phyloP scores from a whole-genome alignment of 1,284 basidiomycete species.

The Boletellus dicymbophilus region DNA sequence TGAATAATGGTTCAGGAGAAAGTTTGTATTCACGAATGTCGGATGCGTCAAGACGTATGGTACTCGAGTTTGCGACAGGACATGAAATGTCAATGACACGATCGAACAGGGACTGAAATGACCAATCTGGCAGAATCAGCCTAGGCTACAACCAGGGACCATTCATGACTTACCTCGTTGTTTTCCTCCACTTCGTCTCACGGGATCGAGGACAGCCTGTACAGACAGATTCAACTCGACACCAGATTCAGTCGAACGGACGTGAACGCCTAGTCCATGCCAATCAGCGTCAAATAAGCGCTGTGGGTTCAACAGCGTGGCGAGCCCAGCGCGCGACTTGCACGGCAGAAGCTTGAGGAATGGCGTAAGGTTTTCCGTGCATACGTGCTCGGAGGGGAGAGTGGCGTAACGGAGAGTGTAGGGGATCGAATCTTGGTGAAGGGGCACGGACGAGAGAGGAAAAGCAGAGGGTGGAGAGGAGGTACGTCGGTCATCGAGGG shows the following conservation, averaged over 20 bases:
- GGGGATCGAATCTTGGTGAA: conserved; percentile 3
- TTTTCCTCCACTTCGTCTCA: conserved; percentile 51
- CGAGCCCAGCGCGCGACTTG: conserved; percentile 90
- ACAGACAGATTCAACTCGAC: conserved; percentile 76
- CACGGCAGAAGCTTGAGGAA: conserved; percentile 95
- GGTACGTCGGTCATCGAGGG: conserved; percentile 70
- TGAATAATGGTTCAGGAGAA: conserved; percentile 47
- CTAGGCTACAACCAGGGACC: not conserved
- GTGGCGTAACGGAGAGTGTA: conserved; percentile 73
- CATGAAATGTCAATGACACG: conserved; percentile 62
- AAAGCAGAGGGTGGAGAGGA: conserved; percentile 64
- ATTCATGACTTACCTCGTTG: conserved; percentile 51
- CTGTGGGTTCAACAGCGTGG: conserved; percentile 84
- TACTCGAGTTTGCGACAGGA: conserved; percentile 58
- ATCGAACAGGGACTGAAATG: conserved; percentile 74
- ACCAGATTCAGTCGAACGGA: conserved; percentile 41
- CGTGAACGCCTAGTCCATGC: conserved; percentile 85
- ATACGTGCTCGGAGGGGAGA: conserved; percentile 83
- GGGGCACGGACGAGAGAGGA: conserved; percentile 19
- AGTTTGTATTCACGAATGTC: conserved; percentile 43
- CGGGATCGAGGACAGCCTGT: conserved; percentile 82
- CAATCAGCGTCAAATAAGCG: conserved; percentile 85
- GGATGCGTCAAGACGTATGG: conserved; percentile 51
- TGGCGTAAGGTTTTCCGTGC: conserved; percentile 96
- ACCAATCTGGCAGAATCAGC: conserved; percentile 63